Conservation (phyloP, 805 yeast genomes). For the Suhomyces sp. region DNA sequence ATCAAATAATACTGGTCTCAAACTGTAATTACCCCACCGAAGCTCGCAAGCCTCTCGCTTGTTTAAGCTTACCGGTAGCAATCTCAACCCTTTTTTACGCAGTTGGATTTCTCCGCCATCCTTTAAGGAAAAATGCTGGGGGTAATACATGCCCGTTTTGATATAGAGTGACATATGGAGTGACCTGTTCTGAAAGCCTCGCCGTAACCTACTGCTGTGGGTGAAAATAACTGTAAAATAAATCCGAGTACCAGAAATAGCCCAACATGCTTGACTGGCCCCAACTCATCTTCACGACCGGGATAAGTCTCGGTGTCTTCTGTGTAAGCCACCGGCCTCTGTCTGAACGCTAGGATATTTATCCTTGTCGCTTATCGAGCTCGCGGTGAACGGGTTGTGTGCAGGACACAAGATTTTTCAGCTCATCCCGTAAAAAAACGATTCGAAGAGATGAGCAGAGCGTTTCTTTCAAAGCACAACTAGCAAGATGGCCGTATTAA, state of each 20-base stretch:
- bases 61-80: not conserved
- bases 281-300: not conserved
- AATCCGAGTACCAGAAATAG: not conserved
- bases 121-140: not conserved
- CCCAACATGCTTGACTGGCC: not conserved
- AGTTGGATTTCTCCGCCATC: not conserved
- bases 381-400: not conserved
- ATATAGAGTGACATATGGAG: not conserved
- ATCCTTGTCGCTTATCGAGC: not conserved
- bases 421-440: constrained; percentile 8
- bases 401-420: constrained; percentile 1
- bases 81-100: not conserved
- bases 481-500: constrained; percentile 43
- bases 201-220: not conserved
- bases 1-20: not conserved
- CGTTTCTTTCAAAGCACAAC: not conserved
- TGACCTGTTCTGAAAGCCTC: not conserved
- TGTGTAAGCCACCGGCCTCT: not conserved
- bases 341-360: not conserved
- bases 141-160: not conserved
- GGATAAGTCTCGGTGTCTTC: not conserved
- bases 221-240: not conserved
- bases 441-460: not conserved
- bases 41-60: not conserved
- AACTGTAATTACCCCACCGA: not conserved